A percentile compares a stretch with the other conserved stretches of the same genome.
Evolutionary conservation across 139 green algal species (phyloP).

Genomic region (Coccomyxa sp.): DNA sequence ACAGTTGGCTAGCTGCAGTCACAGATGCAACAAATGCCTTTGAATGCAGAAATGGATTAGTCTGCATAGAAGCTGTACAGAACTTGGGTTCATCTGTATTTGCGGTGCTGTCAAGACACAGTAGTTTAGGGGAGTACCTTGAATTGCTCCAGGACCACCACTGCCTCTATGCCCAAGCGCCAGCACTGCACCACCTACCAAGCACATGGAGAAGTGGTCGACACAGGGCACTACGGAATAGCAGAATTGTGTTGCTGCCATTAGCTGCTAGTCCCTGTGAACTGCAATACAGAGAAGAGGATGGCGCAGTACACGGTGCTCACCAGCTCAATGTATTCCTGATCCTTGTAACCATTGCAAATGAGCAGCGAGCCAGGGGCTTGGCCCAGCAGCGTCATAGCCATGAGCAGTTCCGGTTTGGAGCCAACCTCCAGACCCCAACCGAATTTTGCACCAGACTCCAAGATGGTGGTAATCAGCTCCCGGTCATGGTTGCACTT

Average conservation of each 20-base stretch:
- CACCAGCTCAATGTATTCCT: slow-evolving; percentile 59
- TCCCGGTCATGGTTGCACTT: slow-evolving; percentile 61
- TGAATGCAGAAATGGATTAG: no score
- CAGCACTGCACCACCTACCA: slow-evolving; percentile 33
- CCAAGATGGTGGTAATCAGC: slow-evolving; percentile 45
- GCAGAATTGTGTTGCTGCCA: no score
- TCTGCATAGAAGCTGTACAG: no score
- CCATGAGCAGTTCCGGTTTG: slow-evolving; percentile 66
- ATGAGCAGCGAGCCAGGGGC: slow-evolving; percentile 34
- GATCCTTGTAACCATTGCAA: slow-evolving; percentile 76
- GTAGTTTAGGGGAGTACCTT: not conserved
- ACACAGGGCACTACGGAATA: not conserved
- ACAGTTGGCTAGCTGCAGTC: no score
- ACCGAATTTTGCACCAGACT: slow-evolving; percentile 20
- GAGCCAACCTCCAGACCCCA: slow-evolving; percentile 63
- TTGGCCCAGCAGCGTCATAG: slow-evolving; percentile 23
- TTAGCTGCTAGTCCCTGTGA: no score
- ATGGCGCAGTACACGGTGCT: not conserved
- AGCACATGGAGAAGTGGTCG: not conserved
- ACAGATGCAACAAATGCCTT: no score
- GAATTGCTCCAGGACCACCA: slow-evolving; percentile 63
- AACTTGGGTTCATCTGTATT: no score
- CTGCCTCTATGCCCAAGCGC: slow-evolving; percentile 49
- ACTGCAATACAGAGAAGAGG: no score
- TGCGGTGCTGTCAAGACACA: no score